Base-by-base conservation (phyloP, 768 basidiomycete species). In the Russula sp. region DNA sequence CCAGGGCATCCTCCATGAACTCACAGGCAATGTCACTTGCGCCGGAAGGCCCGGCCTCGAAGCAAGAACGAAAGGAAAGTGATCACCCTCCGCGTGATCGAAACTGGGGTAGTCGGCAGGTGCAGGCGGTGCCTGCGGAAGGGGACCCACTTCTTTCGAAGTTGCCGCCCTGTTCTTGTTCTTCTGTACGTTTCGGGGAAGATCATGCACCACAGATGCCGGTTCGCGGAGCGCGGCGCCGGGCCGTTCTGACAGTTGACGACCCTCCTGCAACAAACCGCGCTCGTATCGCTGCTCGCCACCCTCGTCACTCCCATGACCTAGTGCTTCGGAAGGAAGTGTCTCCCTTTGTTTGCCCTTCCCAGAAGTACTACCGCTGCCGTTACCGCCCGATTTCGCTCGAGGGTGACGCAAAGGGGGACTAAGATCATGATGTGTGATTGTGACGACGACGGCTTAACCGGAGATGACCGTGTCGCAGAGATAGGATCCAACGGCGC, bases 301-400 rank as follows among this genome's bases (percentile, higher is more conserved):
- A n/a, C 20, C 42, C 20, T 38, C 22, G n/a, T 9, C n/a, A 16
- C 28, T 20, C 16, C 11, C 54, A 52, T 50, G 13, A 1, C 10
- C 13, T 13, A 11, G 48, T 22, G 38, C 34, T 10, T n/a, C 44
- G 10, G 18, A 9, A 26, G 18, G 55, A 40, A n/a, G n/a, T n/a
- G n/a, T n/a, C n/a, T n/a, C n/a, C n/a, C n/a, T 61, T 8, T 40
- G 32, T 51, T 42, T 55, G 16, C 53, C 28, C 52, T 64, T 64
- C 3, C 22, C 20, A 16, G 40, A 5, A 34, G 42, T 11, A 16
- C 36, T 8, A 9, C 44, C 44, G 0, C 14, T 18, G 28, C 28
- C 28, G 28, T 5, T 30, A 14, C 55, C 24, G 6, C 63, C 53
- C 28, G 46, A 18, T 50, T 42, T 60, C 53, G 30, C 53, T 22